Evolutionary conservation across 805 yeast genomes (phyloP).

Genomic region (Pichia ethanolica): DNA sequence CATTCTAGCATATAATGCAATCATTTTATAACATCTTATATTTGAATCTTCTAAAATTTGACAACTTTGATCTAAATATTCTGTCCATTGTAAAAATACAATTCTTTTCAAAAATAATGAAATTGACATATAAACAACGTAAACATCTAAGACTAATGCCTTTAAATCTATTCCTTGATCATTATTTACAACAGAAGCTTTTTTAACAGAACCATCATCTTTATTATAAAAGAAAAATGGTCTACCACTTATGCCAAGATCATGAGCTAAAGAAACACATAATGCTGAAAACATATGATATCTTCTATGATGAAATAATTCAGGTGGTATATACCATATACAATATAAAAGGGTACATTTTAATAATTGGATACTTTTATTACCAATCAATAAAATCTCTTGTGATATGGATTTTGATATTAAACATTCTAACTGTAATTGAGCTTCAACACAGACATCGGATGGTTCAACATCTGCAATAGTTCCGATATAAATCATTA

Average conservation of each 20-base stretch:
- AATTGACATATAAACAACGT: conserved; percentile 54
- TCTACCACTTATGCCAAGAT: conserved; percentile 62
- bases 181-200: conserved; percentile 29
- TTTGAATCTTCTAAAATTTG: conserved; percentile 34
- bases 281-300: conserved; percentile 62
- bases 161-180: conserved; percentile 41
- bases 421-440: conserved; percentile 44
- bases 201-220: conserved; percentile 34
- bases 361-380: conserved; percentile 60
- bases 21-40: conserved; percentile 28
- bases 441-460: conserved; percentile 30
- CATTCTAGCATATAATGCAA: conserved; percentile 54
- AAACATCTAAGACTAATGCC: conserved; percentile 49
- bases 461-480: conserved; percentile 28
- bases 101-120: conserved; percentile 60
- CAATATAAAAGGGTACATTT: conserved; percentile 54
- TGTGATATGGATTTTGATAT: conserved; percentile 43
- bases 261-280: conserved; percentile 63
- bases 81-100: conserved; percentile 55
- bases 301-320: conserved; percentile 70
- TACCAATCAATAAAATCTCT: conserved; percentile 63
- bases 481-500: conserved; percentile 58
- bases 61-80: conserved; percentile 58
- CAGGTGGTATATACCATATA: conserved; percentile 81
- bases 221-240: conserved; percentile 36